Base-by-base conservation (phyloP, 2,329 filamentous ascomycete genomes). In the Orbilia quercus region DNA sequence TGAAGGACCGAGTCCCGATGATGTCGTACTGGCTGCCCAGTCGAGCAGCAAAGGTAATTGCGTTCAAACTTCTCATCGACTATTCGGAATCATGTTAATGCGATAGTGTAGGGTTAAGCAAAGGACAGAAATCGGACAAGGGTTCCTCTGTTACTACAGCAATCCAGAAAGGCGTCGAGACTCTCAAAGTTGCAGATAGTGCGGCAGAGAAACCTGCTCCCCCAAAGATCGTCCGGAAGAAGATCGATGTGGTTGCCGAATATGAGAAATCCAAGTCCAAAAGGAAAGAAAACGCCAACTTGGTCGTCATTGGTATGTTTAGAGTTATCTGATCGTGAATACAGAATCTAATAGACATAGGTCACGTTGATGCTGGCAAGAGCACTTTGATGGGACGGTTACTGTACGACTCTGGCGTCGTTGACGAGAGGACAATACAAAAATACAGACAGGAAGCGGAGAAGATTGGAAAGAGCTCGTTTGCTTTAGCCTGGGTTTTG, bases 361-460 rank as follows among this genome's bases (percentile, higher is more conserved):
- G 95, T 12, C 95, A 99, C 80, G 95, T 99, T 63, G 95, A 99
- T 80, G 94, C 96, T 58, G 95, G 95, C 58, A 99, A 99, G 81
- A 97, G 92, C 80, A 99, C 95, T 4, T 85, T 99, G 38, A 98
- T 99, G 94, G 95, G 94, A 0, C 88, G 95, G n/a, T 81, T 99
- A 25, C 83, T 99, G 3, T 88, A 94, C 44, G 95, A 99, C 77
- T 85, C 96, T 42, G 90, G 93, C 71, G 90, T 93, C 23, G 88
- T 99, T 5, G 91, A 96, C 76, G 88, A 96, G 79, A 85, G 93
- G 71, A 94, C 93, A 0, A 85, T 99, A 72, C 92, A 96, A 65
- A 94, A 90, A 79, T 93, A 96, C 77, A 87, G 89, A 18, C 90
- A 90, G 80, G 93, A 97, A 81, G 94, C 95, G 0, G 90, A 96